These are phyloP conservation scores for Colletotrichum sp. DNA, from an alignment of 2,329 filamentous ascomycete genomes.

Conservation along the genomic window DNA sequence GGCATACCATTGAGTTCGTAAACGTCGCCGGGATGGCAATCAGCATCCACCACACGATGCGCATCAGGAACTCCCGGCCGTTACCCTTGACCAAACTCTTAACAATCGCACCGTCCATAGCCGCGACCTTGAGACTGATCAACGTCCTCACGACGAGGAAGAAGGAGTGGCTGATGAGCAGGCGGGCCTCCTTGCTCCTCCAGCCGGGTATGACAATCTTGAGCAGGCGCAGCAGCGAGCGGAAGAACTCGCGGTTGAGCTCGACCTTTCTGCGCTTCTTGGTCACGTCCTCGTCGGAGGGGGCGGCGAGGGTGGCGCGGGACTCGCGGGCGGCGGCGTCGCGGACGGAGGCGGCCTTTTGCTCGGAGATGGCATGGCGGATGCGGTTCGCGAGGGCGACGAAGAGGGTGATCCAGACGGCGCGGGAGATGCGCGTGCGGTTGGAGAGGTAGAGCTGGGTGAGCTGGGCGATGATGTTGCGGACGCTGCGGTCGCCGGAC, in stretches of 20 bases:
- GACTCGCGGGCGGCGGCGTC: conserved; percentile 62
- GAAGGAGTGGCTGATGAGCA: conserved; percentile 89
- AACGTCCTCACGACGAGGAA: conserved; percentile 90
- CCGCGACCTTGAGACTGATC: conserved; percentile 93
- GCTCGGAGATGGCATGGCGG: conserved; percentile 88
- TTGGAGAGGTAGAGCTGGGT: conserved; percentile 78
- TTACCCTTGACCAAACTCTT: conserved; percentile 91
- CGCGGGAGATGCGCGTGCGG: conserved; percentile 81
- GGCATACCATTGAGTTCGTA: conserved; percentile 93
- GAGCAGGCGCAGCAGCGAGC: conserved; percentile 77
- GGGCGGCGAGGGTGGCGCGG: conserved; percentile 51
- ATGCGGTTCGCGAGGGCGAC: conserved; percentile 85
- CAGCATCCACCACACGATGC: conserved; percentile 97
- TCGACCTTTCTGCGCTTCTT: conserved; percentile 80
- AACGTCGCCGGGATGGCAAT: conserved; percentile 96
- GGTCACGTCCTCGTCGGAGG: conserved; percentile 40
- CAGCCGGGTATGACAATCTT: conserved; percentile 90
- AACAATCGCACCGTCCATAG: conserved; percentile 92
- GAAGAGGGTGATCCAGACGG: conserved; percentile 82
- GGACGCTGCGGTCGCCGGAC: conserved; percentile 66
- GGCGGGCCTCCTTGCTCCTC: conserved; percentile 83
- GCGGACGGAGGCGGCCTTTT: conserved; percentile 81
- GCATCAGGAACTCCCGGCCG: conserved; percentile 85
- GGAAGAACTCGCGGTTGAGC: conserved; percentile 83
- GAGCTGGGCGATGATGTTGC: conserved; percentile 68